Conservation (phyloP, 805 yeast species). For the Metschnikowia kunwiensis region DNA sequence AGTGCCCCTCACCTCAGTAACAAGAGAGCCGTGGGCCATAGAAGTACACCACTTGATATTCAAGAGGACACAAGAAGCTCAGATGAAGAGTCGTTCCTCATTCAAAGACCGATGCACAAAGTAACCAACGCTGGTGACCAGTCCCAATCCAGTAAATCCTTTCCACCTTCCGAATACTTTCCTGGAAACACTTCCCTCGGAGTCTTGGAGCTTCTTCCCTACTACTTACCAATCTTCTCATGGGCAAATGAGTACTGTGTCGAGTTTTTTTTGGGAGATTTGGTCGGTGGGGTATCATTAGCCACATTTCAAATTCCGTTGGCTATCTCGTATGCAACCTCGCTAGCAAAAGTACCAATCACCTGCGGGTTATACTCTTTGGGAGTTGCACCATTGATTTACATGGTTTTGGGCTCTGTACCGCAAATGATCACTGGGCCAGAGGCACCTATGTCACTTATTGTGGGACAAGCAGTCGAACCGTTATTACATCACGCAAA, state of each 20-base stretch:
- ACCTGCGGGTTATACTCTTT: conserved; percentile 38
- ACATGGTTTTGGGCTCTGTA: conserved; percentile 41
- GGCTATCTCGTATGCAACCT: conserved; percentile 46
- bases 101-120: no score
- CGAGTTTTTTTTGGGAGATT: conserved; percentile 51
- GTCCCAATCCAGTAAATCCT: conserved; percentile 2
- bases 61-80: no score
- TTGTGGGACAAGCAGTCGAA: conserved; percentile 47
- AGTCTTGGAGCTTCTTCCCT: conserved; percentile 39
- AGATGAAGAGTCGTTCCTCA: no score
- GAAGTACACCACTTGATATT: no score
- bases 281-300: conserved; percentile 79
- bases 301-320: conserved; percentile 92
- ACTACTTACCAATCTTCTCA: conserved; percentile 63
- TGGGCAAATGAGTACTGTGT: conserved; percentile 59
- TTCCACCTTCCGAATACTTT: conserved; percentile 14
- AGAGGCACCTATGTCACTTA: conserved; percentile 43
- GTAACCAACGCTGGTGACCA: no score
- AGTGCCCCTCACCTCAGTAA: no score
- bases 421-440: conserved; percentile 49
- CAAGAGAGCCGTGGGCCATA: no score
- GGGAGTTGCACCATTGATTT: conserved; percentile 40
- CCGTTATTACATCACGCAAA: conserved; percentile 38
- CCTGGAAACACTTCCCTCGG: conserved; percentile 12
- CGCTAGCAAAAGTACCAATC: conserved; percentile 44